phyloP scores from a whole-genome alignment of 2,329 filamentous ascomycete genomes.

The Xenoacremonium recifei region DNA sequence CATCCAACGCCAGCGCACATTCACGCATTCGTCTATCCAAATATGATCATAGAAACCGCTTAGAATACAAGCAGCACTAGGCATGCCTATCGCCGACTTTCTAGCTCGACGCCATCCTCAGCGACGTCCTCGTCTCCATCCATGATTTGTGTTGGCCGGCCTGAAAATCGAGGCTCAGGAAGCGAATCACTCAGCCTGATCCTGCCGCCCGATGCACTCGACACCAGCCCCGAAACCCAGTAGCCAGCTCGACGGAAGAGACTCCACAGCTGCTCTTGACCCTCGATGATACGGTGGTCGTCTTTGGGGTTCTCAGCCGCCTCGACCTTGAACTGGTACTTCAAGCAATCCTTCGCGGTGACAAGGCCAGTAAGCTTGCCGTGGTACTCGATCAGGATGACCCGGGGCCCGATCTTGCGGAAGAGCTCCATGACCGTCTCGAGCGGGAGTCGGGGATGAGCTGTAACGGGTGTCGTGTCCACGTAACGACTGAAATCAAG shows the following conservation, averaged over 20 bases:
- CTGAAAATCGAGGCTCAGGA: slow-evolving; percentile 37
- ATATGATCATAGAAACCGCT: too few relatives aligned
- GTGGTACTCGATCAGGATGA: slow-evolving; percentile 89
- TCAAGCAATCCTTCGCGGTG: slow-evolving; percentile 94
- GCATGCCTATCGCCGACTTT: slow-evolving; percentile 29
- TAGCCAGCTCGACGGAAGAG: slow-evolving; percentile 50
- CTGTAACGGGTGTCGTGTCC: slow-evolving; percentile 84
- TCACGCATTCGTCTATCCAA: slow-evolving; percentile 16
- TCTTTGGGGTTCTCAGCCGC: slow-evolving; percentile 72
- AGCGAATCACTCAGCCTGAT: slow-evolving; percentile 48
- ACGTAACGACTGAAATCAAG: slow-evolving; percentile 86
- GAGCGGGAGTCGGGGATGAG: slow-evolving; percentile 85
- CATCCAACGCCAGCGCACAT: slow-evolving; percentile 22
- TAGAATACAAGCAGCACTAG: slow-evolving; percentile 3
- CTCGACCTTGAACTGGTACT: slow-evolving; percentile 96
- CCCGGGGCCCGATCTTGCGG: slow-evolving; percentile 92
- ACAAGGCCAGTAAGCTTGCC: slow-evolving; percentile 82
- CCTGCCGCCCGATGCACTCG: slow-evolving; percentile 53
- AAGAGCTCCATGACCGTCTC: slow-evolving; percentile 99
- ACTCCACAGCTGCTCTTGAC: slow-evolving; percentile 66
- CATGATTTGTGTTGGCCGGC: slow-evolving; percentile 44
- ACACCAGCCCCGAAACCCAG: slow-evolving; percentile 60
- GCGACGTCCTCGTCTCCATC: slow-evolving; percentile 41
- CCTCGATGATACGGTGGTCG: slow-evolving; percentile 53
- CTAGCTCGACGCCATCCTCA: slow-evolving; percentile 44